Evolutionary conservation across 2,329 filamentous ascomycete species (phyloP).

Genomic region (Aspergillus sp.): DNA sequence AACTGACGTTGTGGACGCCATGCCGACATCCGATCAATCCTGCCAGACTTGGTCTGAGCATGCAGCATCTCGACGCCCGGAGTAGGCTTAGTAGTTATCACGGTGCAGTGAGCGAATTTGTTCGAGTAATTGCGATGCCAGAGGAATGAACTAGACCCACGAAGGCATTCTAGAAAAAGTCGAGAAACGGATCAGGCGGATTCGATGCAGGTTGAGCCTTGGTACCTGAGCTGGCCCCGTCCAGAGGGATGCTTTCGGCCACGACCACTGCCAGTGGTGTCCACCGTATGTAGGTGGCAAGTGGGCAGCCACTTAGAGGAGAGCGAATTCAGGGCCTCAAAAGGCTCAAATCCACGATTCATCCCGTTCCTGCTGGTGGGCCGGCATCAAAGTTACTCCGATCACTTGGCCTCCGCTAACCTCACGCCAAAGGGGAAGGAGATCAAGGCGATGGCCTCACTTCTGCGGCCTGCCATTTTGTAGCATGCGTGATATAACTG

Average conservation of each 20-base stretch:
- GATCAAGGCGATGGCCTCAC: slow-evolving; percentile 5
- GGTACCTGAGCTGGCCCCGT: slow-evolving; percentile 6
- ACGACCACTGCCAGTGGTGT: not conserved
- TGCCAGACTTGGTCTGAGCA: slow-evolving; percentile 1
- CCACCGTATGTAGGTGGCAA: not conserved
- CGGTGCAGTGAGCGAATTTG: not conserved
- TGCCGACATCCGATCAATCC: slow-evolving; percentile 10
- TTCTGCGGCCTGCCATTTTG: not conserved
- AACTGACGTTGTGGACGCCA: not conserved
- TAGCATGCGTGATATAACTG: slow-evolving; percentile 9
- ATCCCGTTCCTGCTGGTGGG: not conserved
- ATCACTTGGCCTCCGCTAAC: not conserved
- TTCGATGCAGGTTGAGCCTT: slow-evolving; percentile 12
- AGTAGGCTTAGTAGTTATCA: not conserved
- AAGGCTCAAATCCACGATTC: not conserved
- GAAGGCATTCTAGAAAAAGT: slow-evolving; percentile 36
- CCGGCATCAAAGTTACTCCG: slow-evolving; percentile 11
- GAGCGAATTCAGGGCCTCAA: not conserved
- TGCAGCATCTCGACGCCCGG: not conserved
- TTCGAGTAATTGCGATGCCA: not conserved
- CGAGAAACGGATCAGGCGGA: slow-evolving; percentile 26
- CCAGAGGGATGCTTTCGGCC: slow-evolving; percentile 8
- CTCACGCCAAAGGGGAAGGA: slow-evolving; percentile 1
- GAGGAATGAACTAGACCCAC: slow-evolving; percentile 22
- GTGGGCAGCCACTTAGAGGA: slow-evolving; percentile 2